Conservation (phyloP, 1,284 basidiomycete genomes). For the Singerocomus inundabilis region DNA sequence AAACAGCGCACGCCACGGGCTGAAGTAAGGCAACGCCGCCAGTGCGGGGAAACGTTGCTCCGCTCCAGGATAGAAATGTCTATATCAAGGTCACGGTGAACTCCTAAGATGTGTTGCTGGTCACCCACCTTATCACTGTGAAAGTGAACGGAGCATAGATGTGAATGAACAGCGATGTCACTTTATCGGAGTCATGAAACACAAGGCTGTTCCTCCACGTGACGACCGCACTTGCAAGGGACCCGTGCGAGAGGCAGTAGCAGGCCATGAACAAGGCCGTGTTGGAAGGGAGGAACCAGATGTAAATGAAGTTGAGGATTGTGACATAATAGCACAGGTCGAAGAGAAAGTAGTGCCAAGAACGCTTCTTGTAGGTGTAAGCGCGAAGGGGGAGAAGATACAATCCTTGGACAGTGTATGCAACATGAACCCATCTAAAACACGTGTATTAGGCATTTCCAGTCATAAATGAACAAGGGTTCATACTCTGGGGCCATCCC, state of each 20-base stretch:
- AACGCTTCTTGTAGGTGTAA: conserved; percentile 83
- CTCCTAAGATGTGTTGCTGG: background rate
- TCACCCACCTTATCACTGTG: conserved; percentile 78
- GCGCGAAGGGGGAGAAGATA: conserved; percentile 80
- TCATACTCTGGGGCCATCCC: conserved; percentile 75
- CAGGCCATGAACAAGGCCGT: conserved; percentile 79
- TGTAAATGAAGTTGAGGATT: conserved; percentile 84
- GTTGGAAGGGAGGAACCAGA: conserved; percentile 80
- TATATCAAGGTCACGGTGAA: conserved; percentile 31
- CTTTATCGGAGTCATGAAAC: conserved; percentile 92
- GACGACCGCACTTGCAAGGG: conserved; percentile 89
- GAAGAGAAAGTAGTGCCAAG: conserved; percentile 93
- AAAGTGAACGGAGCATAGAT: conserved; percentile 86
- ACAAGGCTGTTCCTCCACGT: conserved; percentile 98
- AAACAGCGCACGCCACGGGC: conserved; percentile 61
- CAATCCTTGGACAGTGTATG: conserved; percentile 72
- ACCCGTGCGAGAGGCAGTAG: conserved; percentile 85
- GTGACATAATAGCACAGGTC: conserved; percentile 91
- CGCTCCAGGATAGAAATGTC: conserved; percentile 81
- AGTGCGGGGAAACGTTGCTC: conserved; percentile 82
- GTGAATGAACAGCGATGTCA: conserved; percentile 89
- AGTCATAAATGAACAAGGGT: background rate
- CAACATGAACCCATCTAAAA: conserved; percentile 71
- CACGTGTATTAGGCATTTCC: conserved; percentile 9
- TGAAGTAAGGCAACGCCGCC: conserved; percentile 56